Base-by-base conservation (phyloP, 345 rosid genomes). In the Trapa bicornis region DNA sequence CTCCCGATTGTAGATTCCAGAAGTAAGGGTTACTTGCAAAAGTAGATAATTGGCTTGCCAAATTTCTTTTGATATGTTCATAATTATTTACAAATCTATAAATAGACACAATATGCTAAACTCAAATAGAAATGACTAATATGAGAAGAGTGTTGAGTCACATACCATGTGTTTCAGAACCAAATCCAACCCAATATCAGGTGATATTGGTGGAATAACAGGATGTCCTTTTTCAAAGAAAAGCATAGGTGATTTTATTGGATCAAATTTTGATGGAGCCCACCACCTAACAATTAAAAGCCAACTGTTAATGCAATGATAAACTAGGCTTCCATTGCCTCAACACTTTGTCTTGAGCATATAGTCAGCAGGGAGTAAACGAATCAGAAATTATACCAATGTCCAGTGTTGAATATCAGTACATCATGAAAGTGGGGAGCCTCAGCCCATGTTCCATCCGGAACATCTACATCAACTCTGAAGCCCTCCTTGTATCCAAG, bases 201-300 rank as follows among this genome's bases (percentile, higher is more conserved):
- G 87, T 62, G 84, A 70, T 62, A 94, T 2, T 3, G 87, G 87
- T 71, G 99, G 96, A 67, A 91, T 74, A 35, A 91, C 53, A 36
- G 99, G 95, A 50, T 64, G 76, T 62, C 81, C 85, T 37, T 73
- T 78, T 84, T 82, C 85, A 80, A 86, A 94, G 91, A 94, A 94
- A 77, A 91, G 83, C 97, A 91, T 87, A 48, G 97, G 97, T 33
- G 92, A 81, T 70, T 87, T 89, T 29, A 82, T 64, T 16, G 97
- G 95, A 64, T 87, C 91, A 74, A 94, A 94, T 76, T 94, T 94
- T 52, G 96, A 81, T 61, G 97, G 96, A 56, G 96, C 96, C 92
- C 91, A 84, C 99, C 97, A 94, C 95, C 97, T 94, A 75, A 68
- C 72, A 65, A 66, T 56, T 67, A 68, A 57, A 71, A 6, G n/a